Evolutionary conservation across 1,284 basidiomycete genomes (phyloP).

Genomic region (Leccinum solheimii): DNA sequence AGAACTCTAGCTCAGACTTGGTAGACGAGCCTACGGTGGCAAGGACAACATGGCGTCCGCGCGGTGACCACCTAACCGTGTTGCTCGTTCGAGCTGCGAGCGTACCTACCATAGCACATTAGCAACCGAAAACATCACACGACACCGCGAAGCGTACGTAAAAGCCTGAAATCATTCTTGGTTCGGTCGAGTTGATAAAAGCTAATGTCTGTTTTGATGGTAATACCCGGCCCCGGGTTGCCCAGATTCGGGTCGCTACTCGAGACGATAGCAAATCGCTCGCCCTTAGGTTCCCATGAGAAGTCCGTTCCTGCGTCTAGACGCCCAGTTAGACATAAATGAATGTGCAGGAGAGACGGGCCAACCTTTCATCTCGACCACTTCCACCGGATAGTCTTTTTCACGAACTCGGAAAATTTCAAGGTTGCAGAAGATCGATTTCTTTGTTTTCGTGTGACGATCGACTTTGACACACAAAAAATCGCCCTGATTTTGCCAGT

Average conservation of each 20-base stretch:
- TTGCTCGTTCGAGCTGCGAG: conserved; percentile 90
- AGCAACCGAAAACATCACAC: conserved; percentile 7
- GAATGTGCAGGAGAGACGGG: conserved; percentile 6
- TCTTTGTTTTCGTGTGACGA: conserved; percentile 98
- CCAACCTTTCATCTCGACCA: conserved; percentile 92
- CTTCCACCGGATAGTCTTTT: conserved; percentile 98
- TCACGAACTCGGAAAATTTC: conserved; percentile 98
- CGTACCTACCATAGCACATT: conserved; percentile 50
- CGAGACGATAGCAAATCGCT: conserved; percentile 95
- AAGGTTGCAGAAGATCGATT: conserved; percentile 98
- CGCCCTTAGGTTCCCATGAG: conserved; percentile 97
- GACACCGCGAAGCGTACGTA: conserved; percentile 55
- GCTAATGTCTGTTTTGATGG: conserved; percentile 94
- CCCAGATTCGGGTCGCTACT: conserved; percentile 93
- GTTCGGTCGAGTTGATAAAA: conserved; percentile 94
- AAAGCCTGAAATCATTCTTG: conserved; percentile 94
- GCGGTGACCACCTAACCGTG: conserved; percentile 96
- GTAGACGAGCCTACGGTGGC: conserved; percentile 93
- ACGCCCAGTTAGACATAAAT: conserved; percentile 11
- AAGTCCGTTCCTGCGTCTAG: conserved; percentile 95
- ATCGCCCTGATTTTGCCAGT: conserved; percentile 99
- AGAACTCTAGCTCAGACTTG: conserved; percentile 99
- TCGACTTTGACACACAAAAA: conserved; percentile 99
- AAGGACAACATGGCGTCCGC: conserved; percentile 93
- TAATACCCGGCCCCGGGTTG: conserved; percentile 85